A percentile compares a stretch with the other conserved stretches of the same genome.
phyloP scores from a whole-genome alignment of 2,329 filamentous ascomycete species.

The Talaromyces sp. region DNA sequence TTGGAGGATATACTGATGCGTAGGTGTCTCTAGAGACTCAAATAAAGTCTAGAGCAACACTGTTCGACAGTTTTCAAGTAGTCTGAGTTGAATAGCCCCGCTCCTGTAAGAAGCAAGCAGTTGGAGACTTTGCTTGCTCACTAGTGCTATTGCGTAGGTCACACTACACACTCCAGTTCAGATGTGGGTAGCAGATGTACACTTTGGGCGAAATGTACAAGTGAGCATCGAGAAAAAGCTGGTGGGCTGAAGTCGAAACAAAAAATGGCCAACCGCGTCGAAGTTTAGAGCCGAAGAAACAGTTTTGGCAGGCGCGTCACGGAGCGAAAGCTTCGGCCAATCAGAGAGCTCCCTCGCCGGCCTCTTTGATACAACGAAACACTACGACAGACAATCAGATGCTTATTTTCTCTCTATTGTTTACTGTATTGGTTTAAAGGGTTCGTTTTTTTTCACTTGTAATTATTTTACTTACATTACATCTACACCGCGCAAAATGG shows the following conservation, averaged over 20 bases:
- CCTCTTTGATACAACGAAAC: constrained; percentile 13
- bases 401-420: background rate
- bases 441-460: background rate
- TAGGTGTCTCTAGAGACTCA: background rate
- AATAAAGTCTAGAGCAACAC: background rate
- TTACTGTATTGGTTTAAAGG: background rate
- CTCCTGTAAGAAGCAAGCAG: constrained; percentile 1
- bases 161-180: background rate
- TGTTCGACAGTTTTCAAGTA: background rate
- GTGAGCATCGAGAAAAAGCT: background rate
- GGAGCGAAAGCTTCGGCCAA: constrained; percentile 22
- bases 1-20: background rate
- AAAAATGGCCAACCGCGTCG: background rate
- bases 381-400: background rate
- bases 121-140: background rate
- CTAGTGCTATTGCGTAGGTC: background rate
- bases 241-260: background rate
- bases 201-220: background rate
- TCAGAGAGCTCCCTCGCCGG: constrained; percentile 13
- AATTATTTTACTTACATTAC: background rate
- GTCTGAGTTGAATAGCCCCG: background rate
- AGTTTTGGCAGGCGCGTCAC: constrained; percentile 20
- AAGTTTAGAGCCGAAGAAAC: background rate
- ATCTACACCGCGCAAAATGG: constrained; percentile 5
- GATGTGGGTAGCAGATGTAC: background rate